Conservation (phyloP, 2,329 filamentous ascomycete species). For the Cordyceps fumosorosea region DNA sequence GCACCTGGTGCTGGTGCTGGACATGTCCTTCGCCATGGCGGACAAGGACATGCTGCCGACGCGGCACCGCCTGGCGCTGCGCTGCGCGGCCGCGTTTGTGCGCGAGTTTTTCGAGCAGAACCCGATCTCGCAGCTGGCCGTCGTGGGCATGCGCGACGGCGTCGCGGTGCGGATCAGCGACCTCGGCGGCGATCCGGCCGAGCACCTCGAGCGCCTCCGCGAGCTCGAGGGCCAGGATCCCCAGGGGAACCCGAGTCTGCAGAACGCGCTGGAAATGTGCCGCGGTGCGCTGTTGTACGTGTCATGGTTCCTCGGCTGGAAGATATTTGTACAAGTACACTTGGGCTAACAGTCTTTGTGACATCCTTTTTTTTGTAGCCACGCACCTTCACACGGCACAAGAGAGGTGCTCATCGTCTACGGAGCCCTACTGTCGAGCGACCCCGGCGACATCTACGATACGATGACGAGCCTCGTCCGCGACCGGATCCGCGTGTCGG, state of each 20-base stretch:
- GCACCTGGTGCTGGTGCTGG: conserved; percentile 85
- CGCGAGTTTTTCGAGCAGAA: conserved; percentile 97
- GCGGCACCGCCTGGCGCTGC: conserved; percentile 73
- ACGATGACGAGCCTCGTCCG: conserved; percentile 73
- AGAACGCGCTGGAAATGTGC: conserved; percentile 95
- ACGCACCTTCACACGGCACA: conserved; percentile 88
- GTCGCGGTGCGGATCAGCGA: conserved; percentile 80
- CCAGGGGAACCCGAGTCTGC: conserved; percentile 71
- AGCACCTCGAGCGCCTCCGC: conserved; percentile 74
- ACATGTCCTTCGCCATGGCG: conserved; percentile 88
- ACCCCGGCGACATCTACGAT: conserved; percentile 91
- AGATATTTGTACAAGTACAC: too few species aligned
- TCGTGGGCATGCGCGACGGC: conserved; percentile 90
- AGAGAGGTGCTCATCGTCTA: conserved; percentile 88
- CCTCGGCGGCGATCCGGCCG: conserved; percentile 83
- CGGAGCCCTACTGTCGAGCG: conserved; percentile 81
- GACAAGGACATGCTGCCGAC: conserved; percentile 93
- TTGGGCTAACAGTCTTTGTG: too few species aligned
- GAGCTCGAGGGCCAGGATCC: conserved; percentile 60
- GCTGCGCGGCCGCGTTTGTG: conserved; percentile 81
- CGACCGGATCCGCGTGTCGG: conserved; percentile 79
- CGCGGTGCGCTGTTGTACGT: conserved; percentile 77
- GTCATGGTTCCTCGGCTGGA: not conserved
- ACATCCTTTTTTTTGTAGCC: conserved; percentile 38
- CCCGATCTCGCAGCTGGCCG: conserved; percentile 89